A percentile compares a stretch with the other conserved stretches of the same genome.
These are phyloP conservation scores for Talaromyces sp. DNA, from an alignment of 2,329 filamentous ascomycete species.

Conservation along the genomic window DNA sequence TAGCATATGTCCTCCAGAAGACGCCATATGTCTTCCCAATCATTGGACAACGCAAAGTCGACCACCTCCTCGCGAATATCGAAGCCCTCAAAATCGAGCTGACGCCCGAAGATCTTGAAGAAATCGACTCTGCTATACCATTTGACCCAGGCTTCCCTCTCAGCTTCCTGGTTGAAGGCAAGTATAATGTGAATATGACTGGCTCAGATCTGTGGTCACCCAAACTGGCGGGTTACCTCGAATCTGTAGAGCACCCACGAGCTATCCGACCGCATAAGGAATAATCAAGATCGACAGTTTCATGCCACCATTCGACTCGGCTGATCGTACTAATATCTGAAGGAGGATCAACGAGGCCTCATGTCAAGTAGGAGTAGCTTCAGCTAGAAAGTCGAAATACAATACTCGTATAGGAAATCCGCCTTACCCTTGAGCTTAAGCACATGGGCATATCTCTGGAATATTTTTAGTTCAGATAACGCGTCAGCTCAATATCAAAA, in stretches of 20 bases:
- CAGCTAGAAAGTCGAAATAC: background rate
- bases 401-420: background rate
- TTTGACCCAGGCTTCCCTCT: conserved; percentile 56
- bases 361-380: background rate
- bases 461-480: background rate
- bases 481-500: background rate
- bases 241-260: background rate
- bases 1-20: conserved; percentile 37
- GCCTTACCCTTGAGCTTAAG: background rate
- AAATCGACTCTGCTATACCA: conserved; percentile 49
- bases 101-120: conserved; percentile 50
- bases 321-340: background rate
- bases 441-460: background rate
- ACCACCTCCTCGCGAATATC: conserved; percentile 53
- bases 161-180: conserved; percentile 21
- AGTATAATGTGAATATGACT: background rate
- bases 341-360: background rate
- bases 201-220: background rate
- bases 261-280: background rate
- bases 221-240: background rate
- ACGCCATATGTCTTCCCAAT: conserved; percentile 52
- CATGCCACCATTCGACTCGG: background rate
- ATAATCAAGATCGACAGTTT: background rate
- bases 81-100: conserved; percentile 50
- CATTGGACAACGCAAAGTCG: conserved; percentile 47